Base-by-base conservation (phyloP, 2,329 filamentous ascomycete species). In the Microsporum ferrugineum region DNA sequence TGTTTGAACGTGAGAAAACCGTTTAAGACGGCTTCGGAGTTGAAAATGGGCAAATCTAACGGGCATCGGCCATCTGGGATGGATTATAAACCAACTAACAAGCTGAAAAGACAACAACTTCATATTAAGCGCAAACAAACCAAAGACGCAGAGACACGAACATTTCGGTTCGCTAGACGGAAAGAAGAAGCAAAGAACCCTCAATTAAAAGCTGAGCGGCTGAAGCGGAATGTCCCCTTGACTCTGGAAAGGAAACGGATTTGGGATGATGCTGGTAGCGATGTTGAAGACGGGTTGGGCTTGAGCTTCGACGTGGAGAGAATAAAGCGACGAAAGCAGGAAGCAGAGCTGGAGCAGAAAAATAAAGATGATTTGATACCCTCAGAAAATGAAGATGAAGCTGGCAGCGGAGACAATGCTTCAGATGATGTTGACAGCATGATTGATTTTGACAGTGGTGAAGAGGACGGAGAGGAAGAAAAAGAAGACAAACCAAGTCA, bases 201-300 rank as follows among this genome's bases (percentile, higher is more conserved):
- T 1, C 82, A 84, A 62, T 75, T 96, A 63, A 84, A 85, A 66
- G 84, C 84, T 63, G 83, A 87, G 66, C 84, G 94, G 68, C 78
- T 92, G 63, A 85, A 84, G 63, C 84, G 82, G 66, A 96, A 96
- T 76, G 82, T 91, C 49, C 88, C 94, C 0, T 74, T 84, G 60
- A 95, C 90, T 0, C 81, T 96, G 62, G 91, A 96, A 68, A 84
- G 85, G 68, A 96, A 96, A 79, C 84, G 94, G 72, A 85, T 89
- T 36, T 97, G 90, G 89, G 91, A 96, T 68, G 86, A 91, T 59
- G 82, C 83, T 57, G 85, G 85, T 56, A 75, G 75, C 59, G 78
- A 79, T 62, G 73, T 73, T 14, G 76, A 78, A 43, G 75, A 78
- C 60, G 69, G 75, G 29, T 67, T 80, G 51, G 78, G 77, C 39